These are phyloP conservation scores for Aspergillus phoenicis DNA, from an alignment of 2,329 filamentous ascomycete genomes.

Conservation along the genomic window DNA sequence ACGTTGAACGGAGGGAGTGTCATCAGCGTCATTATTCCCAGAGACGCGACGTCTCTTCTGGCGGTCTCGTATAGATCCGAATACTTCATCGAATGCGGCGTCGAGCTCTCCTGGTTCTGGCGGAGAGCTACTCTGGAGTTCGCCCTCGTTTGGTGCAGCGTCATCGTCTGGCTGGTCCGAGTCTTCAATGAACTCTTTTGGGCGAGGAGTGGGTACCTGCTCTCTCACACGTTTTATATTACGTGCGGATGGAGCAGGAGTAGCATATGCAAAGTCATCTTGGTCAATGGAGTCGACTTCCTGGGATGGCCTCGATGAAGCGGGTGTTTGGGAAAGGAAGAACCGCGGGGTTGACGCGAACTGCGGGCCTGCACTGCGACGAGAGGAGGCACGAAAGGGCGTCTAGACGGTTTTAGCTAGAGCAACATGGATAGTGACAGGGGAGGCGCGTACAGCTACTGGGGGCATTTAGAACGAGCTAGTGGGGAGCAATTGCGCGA, in stretches of 20 bases:
- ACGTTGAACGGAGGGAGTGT: conserved; percentile 5
- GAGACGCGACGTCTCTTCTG: conserved; percentile 39
- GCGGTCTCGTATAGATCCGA: conserved; percentile 28
- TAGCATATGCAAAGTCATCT: conserved; percentile 20
- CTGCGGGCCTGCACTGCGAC: conserved; percentile 30
- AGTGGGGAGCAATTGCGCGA: not conserved
- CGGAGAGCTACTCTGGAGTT: conserved; percentile 22
- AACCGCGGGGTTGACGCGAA: conserved; percentile 40
- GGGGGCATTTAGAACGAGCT: conserved; percentile 19
- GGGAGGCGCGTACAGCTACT: conserved; percentile 14
- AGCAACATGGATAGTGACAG: no score
- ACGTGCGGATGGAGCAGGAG: conserved; percentile 11
- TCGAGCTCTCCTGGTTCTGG: conserved; percentile 19
- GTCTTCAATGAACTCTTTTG: conserved; percentile 32
- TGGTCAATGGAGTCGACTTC: conserved; percentile 27
- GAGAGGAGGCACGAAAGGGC: conserved; percentile 33
- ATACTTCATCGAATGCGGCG: conserved; percentile 34
- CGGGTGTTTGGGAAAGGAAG: conserved; percentile 30
- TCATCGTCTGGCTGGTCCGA: conserved; percentile 19
- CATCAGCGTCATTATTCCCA: conserved; percentile 2
- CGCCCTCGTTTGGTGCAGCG: conserved; percentile 9
- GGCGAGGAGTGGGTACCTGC: not conserved
- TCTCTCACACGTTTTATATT: not conserved
- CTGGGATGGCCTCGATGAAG: conserved; percentile 6
- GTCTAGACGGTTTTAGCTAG: conserved; percentile 20